Evolutionary conservation across 805 yeast species (phyloP).

Genomic region (Candida qinlingensis): DNA sequence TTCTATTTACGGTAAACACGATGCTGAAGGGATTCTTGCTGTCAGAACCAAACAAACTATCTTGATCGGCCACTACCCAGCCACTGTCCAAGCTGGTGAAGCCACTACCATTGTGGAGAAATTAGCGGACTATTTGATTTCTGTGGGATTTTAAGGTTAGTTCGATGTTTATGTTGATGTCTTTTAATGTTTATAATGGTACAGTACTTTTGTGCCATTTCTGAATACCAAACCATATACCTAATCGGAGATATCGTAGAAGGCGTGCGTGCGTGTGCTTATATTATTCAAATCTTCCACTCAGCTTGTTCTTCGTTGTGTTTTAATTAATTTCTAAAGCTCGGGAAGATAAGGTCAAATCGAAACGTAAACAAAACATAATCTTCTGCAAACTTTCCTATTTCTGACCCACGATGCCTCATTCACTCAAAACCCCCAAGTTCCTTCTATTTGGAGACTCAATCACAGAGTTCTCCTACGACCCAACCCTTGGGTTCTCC

Average conservation of each 20-base stretch:
- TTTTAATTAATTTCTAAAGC: too few species aligned
- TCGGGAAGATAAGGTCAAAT: too few species aligned
- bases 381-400: not conserved
- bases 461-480: slow-evolving; percentile 50
- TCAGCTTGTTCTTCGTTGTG: too few species aligned
- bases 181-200: too few species aligned
- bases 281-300: too few species aligned
- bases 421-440: slow-evolving; percentile 29
- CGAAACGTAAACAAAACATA: not conserved
- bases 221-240: too few species aligned
- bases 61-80: slow-evolving; percentile 89
- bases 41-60: slow-evolving; percentile 94
- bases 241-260: too few species aligned
- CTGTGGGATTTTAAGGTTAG: slow-evolving; percentile 63
- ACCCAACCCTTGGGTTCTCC: slow-evolving; percentile 35
- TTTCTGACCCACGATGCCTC: not conserved
- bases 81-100: slow-evolving; percentile 88
- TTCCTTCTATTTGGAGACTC: slow-evolving; percentile 69
- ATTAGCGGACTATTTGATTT: slow-evolving; percentile 89
- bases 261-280: too few species aligned
- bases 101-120: slow-evolving; percentile 94
- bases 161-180: not conserved
- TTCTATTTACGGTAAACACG: slow-evolving; percentile 89
- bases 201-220: too few species aligned
- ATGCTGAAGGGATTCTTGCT: slow-evolving; percentile 80